Evolutionary conservation across 768 basidiomycete genomes (phyloP), one percentile per base, ranked within the genome.

Genomic region (Daedaleopsis nitida): DNA sequence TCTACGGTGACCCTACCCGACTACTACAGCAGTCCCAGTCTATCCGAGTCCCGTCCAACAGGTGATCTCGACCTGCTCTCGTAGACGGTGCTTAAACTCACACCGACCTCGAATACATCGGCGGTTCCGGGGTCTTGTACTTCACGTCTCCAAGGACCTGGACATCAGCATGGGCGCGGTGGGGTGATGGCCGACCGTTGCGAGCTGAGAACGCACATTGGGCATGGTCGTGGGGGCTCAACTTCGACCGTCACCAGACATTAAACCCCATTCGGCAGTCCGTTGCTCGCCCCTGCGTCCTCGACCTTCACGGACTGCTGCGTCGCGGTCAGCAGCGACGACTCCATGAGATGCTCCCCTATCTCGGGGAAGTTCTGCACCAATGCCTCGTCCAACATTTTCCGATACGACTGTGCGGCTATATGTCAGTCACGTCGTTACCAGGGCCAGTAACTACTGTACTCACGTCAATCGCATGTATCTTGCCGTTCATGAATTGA

Each of bases 401-500:
- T 79, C 58, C 85, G 83, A 73, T 93, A 94, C 21, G 89, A 86
- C 91, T 92, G 58, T n/a, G 23, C 27, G 27, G 14, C 47, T 13
- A 10, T 24, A 7, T 4, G 21, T 49, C 12, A 24, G 5, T 14
- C 32, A 27, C 47, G n/a, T 27, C 35, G 49, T 56, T 17, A 35
- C 45, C 34, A 17, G n/a, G 35, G 11, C 60, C 24, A 48, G 16
- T 5, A 13, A 47, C 45, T 32, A 32, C 27, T 7, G 27, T 7
- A 38, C 60, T 24, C 64, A 91, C 91, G 57, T 86, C 82, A 27
- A 94, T 82, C 1, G 91, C 92, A 48, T 82, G 80, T 42, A 94
- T 90, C 70, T 94, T 93, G 32, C 90, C 92, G 68, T 94, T 92
- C 88, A 92, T 91, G 65, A 92, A 94, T 69, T 93, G 92, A 70